Conservation (phyloP, 352 stramenopile genomes). For the Globisporangium sylvaticum region DNA sequence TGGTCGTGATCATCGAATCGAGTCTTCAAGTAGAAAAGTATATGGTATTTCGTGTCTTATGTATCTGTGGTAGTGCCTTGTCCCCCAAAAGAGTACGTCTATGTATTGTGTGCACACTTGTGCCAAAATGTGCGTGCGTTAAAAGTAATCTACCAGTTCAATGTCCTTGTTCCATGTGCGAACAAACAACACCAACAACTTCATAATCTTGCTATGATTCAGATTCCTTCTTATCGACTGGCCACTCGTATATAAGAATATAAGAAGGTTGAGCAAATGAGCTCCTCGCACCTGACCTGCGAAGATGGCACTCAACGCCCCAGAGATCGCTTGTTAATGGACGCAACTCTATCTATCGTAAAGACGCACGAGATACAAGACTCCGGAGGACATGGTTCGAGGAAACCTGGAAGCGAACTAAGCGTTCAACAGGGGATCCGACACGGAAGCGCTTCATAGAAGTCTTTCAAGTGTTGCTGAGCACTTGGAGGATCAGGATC, state of each 20-base stretch:
- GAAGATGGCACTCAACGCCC: background rate
- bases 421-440: background rate
- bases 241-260: background rate
- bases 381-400: background rate
- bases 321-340: background rate
- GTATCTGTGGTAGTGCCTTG: background rate
- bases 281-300: background rate
- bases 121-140: background rate
- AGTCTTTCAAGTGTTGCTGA: background rate
- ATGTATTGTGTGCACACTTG: background rate
- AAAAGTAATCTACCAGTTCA: conserved; percentile 6
- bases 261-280: background rate
- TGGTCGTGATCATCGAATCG: background rate
- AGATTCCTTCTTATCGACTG: background rate
- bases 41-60: background rate
- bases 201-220: background rate
- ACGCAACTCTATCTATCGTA: background rate
- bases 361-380: background rate
- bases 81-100: background rate
- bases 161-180: background rate
- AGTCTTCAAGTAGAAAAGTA: background rate
- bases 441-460: background rate
- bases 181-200: background rate
- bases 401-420: background rate
- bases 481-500: too few relatives aligned